A percentile compares a stretch with the other conserved stretches of the same genome.
Evolutionary conservation across 805 yeast genomes (phyloP).

Genomic region (Barnettozyma botsteinii): DNA sequence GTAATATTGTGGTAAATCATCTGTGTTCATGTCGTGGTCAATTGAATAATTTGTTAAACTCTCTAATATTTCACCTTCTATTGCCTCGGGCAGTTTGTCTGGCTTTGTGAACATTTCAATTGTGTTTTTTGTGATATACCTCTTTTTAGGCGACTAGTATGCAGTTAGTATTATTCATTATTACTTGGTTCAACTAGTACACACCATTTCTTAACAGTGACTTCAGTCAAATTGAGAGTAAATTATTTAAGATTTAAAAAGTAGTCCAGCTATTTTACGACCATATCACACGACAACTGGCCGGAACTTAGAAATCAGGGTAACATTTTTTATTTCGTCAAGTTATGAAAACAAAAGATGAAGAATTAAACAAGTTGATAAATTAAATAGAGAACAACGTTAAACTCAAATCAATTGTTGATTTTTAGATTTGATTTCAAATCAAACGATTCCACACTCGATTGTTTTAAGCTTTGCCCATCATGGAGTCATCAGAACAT

Average conservation of each 20-base stretch:
- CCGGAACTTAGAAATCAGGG: background rate
- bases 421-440: background rate
- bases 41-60: slow-evolving; percentile 36
- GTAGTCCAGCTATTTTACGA: too few relatives aligned
- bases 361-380: background rate
- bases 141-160: slow-evolving; percentile 11
- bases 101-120: slow-evolving; percentile 28
- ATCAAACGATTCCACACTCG: background rate
- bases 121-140: slow-evolving; percentile 18
- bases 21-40: slow-evolving; percentile 35
- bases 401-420: background rate
- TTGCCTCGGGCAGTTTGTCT: slow-evolving; percentile 33
- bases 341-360: background rate
- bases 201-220: background rate
- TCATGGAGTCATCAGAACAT: slow-evolving; percentile 23
- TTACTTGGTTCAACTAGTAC: background rate
- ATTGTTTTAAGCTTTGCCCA: background rate
- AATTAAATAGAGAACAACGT: background rate
- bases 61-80: slow-evolving; percentile 41
- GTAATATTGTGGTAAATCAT: slow-evolving; percentile 27
- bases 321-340: background rate
- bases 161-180: background rate
- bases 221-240: too few relatives aligned
- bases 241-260: too few relatives aligned
- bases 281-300: background rate